phyloP scores from a whole-genome alignment of 2,329 filamentous ascomycete genomes.

The Curvularia hawaiiensis region DNA sequence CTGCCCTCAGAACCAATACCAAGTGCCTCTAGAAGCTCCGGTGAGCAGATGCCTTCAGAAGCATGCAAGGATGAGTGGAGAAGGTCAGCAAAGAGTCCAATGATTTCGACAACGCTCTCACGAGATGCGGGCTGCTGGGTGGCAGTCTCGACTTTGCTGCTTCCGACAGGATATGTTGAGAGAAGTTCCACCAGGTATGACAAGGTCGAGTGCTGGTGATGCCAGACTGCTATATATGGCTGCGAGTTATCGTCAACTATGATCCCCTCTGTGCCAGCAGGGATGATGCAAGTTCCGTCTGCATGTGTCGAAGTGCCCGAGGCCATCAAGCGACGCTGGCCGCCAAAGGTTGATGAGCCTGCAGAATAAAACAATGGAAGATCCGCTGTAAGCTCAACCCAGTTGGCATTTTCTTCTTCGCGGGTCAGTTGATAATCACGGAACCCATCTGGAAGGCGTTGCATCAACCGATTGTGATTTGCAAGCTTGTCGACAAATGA shows the following conservation, averaged over 20 bases:
- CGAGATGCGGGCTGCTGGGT: conserved; percentile 55
- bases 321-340: conserved; percentile 32
- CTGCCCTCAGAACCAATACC: conserved; percentile 56
- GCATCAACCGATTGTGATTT: conserved; percentile 75
- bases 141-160: conserved; percentile 56
- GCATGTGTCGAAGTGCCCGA: conserved; percentile 13
- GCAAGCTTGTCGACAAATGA: conserved; percentile 67
- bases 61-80: conserved; percentile 54
- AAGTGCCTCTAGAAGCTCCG: conserved; percentile 37
- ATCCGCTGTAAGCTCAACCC: conserved; percentile 69
- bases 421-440: conserved; percentile 76
- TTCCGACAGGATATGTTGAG: conserved; percentile 67
- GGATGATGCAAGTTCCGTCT: conserved; percentile 63
- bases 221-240: conserved; percentile 76
- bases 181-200: conserved; percentile 79
- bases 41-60: conserved; percentile 33
- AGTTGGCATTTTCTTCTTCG: conserved; percentile 85
- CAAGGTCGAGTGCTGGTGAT: conserved; percentile 75
- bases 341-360: conserved; percentile 22
- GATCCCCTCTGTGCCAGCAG: conserved; percentile 68
- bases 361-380: conserved; percentile 65
- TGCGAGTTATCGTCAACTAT: conserved; percentile 76
- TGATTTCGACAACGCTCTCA: conserved; percentile 72
- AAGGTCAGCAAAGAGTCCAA: conserved; percentile 74
- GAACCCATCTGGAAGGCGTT: conserved; percentile 74